A percentile compares a stretch with the other conserved stretches of the same genome.
These are phyloP conservation scores for Fomitopsis pulvina DNA, from an alignment of 768 basidiomycete species.

Conservation along the genomic window DNA sequence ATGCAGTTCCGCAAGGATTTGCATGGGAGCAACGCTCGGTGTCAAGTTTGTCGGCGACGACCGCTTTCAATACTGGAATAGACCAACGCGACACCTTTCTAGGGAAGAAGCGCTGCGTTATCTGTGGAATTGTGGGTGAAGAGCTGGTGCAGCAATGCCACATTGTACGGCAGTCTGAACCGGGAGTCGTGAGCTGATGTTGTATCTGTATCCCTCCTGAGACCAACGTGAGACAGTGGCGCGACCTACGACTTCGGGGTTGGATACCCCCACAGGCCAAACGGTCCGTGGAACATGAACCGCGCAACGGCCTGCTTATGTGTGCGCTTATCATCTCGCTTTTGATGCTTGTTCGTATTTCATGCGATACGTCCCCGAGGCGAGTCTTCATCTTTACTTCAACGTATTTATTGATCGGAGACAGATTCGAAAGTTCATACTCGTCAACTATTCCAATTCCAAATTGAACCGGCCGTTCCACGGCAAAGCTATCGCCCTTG, in stretches of 20 bases:
- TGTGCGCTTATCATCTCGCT: slow-evolving; percentile 1
- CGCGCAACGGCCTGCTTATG: background rate
- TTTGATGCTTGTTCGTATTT: slow-evolving; percentile 21
- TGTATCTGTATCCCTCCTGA: background rate
- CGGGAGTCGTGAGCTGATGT: background rate
- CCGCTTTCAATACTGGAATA: background rate
- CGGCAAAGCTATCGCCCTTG: slow-evolving; percentile 29
- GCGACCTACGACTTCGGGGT: background rate
- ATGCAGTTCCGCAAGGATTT: background rate
- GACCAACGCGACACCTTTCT: background rate
- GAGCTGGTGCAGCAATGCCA: background rate
- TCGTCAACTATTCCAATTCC: slow-evolving; percentile 24
- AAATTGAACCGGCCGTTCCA: slow-evolving; percentile 18
- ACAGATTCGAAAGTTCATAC: slow-evolving; percentile 20
- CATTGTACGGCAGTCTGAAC: background rate
- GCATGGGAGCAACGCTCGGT: background rate
- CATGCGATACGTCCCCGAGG: slow-evolving; percentile 22
- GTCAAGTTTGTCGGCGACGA: background rate
- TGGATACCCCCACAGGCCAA: slow-evolving; percentile 1
- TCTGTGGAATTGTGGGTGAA: background rate
- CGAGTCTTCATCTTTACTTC: slow-evolving; percentile 12
- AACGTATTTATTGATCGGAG: too few species aligned
- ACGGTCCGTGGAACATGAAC: background rate
- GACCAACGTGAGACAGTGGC: background rate
- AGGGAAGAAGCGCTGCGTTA: background rate